phyloP scores from a whole-genome alignment of 2,329 filamentous ascomycete genomes.

The Trichophyton mentagrophytes region DNA sequence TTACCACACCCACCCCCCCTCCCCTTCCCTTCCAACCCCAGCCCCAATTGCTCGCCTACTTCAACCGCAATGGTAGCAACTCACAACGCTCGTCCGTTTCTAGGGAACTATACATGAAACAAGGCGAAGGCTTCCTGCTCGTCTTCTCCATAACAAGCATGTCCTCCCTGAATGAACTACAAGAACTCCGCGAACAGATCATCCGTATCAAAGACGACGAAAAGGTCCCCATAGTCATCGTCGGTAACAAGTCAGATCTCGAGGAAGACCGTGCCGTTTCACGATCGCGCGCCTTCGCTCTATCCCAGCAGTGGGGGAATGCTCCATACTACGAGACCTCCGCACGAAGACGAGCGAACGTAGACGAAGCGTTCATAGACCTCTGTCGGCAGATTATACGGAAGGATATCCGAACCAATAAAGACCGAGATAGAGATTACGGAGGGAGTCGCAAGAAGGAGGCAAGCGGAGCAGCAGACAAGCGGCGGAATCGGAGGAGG shows the following conservation, averaged over 20 bases:
- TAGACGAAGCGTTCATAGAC: constrained; percentile 80
- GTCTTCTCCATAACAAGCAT: constrained; percentile 84
- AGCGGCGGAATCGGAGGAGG: constrained; percentile 17
- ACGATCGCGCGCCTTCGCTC: constrained; percentile 64
- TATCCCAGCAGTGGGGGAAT: constrained; percentile 76
- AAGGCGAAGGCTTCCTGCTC: constrained; percentile 78
- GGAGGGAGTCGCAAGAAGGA: constrained; percentile 23
- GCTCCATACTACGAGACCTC: constrained; percentile 87
- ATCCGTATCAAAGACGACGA: constrained; percentile 83
- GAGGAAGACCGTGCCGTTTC: constrained; percentile 73
- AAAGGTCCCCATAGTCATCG: constrained; percentile 73
- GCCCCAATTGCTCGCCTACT: neutral
- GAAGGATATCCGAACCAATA: constrained; percentile 43
- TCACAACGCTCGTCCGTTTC: neutral
- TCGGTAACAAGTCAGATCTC: constrained; percentile 83
- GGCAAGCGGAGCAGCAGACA: constrained; percentile 23
- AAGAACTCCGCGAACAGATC: constrained; percentile 74
- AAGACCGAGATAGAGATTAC: constrained; percentile 21
- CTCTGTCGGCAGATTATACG: constrained; percentile 72
- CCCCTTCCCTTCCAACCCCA: too few species aligned
- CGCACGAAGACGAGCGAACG: constrained; percentile 69
- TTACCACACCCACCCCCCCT: neutral
- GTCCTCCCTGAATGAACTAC: constrained; percentile 70
- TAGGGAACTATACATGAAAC: constrained; percentile 83
- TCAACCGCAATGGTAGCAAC: neutral